Evolutionary conservation across 2,329 filamentous ascomycete genomes (phyloP), one percentile per base, ranked within the genome.

Genomic region (Bertia moriformis): DNA sequence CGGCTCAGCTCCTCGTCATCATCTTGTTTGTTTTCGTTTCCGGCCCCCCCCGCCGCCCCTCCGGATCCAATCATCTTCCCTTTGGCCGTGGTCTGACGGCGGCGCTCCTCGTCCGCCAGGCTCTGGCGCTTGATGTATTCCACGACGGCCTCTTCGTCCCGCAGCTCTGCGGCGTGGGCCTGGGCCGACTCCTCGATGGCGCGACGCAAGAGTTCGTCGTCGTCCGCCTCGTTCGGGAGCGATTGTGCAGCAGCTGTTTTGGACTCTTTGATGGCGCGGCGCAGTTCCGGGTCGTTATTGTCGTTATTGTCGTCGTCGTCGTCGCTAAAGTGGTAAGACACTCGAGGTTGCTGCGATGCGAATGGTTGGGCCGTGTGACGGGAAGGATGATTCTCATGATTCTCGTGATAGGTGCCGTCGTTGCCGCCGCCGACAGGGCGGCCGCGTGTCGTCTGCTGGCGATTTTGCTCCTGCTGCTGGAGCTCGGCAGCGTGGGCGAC

Each of bases 121-220:
- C 80, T 86, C 60, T 87, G 80, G 61, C 77, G 81, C 65, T 80
- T 83, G 30, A 86, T 69, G 54, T 84, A 86, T 49, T 86, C 80
- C 52, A 88, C 55, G 5, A 87, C 72, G 42, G 82, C 74, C 41
- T 85, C 73, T 51, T 88, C 81, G 50, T 87, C 82, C 0, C 66
- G 71, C 49, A 58, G 65, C 40, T 60, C 54, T 27, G 53, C 58
- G 33, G 59, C 56, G 18, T 70, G 65, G 12, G 58, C 61, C 4
- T 57, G 55, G 46, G 63, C 60, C 0, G 64, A 69, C 39, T 62
- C 64, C 37, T 63, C 62, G 24, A 74, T 57, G 1, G 62, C 69
- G 7, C 56, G 62, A 29, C 60, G 56, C 3, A 74, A 47, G 39
- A 67, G 56, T 37, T 63, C 55, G 18, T 70, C 65, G 3, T 62